These are phyloP conservation scores for Microsporum canis DNA, from an alignment of 2,329 filamentous ascomycete genomes.

Conservation along the genomic window DNA sequence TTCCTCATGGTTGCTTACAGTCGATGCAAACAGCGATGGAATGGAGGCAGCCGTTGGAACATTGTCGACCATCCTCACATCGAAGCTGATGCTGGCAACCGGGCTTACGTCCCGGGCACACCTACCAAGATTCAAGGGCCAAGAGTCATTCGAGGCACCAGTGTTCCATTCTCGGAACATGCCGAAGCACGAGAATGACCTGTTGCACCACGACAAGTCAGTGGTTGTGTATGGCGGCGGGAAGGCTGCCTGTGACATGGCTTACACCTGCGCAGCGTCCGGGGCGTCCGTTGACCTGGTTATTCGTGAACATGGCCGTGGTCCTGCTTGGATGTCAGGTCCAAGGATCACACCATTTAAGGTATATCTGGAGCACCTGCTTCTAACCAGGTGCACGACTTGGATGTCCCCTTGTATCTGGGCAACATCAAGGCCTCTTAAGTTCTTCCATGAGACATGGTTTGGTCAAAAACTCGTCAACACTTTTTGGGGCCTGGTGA, in stretches of 20 bases:
- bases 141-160: conserved; percentile 40
- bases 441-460: conserved; percentile 38
- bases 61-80: conserved; percentile 19
- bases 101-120: conserved; percentile 49
- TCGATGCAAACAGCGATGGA: conserved; percentile 15
- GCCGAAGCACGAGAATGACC: conserved; percentile 25
- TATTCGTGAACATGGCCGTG: conserved; percentile 47
- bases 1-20: conserved; percentile 19
- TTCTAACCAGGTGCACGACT: conserved; percentile 55
- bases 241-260: conserved; percentile 51
- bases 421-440: conserved; percentile 48
- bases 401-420: conserved; percentile 68
- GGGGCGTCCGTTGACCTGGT: conserved; percentile 47
- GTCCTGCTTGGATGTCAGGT: conserved; percentile 49
- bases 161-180: conserved; percentile 51
- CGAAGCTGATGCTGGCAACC: conserved; percentile 50
- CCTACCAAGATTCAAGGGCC: conserved; percentile 42
- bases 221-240: conserved; percentile 48
- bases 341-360: conserved; percentile 57
- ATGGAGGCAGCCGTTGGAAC: conserved; percentile 9
- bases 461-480: conserved; percentile 37
- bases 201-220: conserved; percentile 25
- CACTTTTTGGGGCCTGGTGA: conserved; percentile 44
- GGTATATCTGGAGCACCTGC: conserved; percentile 55
- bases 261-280: conserved; percentile 42